Conservation (phyloP, 2,329 filamentous ascomycete species). For the Fusarium fujikuroi region DNA sequence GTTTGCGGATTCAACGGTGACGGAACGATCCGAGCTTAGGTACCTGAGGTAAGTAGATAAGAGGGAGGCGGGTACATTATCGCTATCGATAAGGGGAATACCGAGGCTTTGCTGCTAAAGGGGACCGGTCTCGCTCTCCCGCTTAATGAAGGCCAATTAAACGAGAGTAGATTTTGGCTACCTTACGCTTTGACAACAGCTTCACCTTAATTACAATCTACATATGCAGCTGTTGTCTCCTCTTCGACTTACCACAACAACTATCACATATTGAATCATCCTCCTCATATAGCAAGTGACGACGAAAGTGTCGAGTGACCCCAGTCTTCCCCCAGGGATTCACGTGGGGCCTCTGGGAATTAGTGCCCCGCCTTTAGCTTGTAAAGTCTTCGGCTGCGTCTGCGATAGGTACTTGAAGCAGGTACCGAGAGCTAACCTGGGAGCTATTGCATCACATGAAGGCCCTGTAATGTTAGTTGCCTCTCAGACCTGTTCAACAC, state of each 20-base stretch:
- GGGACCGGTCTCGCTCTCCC: constrained; percentile 10
- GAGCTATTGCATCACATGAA: constrained; percentile 47
- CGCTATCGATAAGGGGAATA: constrained; percentile 40
- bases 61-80: constrained; percentile 2
- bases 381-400: constrained; percentile 17
- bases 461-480: constrained; percentile 22
- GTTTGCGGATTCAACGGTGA: constrained; percentile 32
- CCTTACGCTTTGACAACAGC: background rate
- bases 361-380: constrained; percentile 47
- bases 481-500: constrained; percentile 18
- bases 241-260: background rate
- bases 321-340: constrained; percentile 21
- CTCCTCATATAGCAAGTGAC: background rate
- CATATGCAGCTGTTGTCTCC: background rate
- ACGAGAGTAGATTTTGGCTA: background rate
- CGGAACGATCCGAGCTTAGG: constrained; percentile 19
- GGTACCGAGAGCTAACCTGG: constrained; percentile 35
- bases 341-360: constrained; percentile 38
- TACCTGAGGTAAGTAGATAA: constrained; percentile 2
- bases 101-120: constrained; percentile 34
- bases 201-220: background rate
- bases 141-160: background rate
- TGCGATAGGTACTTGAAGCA: constrained; percentile 29
- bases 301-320: constrained; percentile 16
- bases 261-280: background rate